These are phyloP conservation scores for Cnidoscolus chayamansa DNA, from an alignment of 441 rosid species.

Conservation along the genomic window DNA sequence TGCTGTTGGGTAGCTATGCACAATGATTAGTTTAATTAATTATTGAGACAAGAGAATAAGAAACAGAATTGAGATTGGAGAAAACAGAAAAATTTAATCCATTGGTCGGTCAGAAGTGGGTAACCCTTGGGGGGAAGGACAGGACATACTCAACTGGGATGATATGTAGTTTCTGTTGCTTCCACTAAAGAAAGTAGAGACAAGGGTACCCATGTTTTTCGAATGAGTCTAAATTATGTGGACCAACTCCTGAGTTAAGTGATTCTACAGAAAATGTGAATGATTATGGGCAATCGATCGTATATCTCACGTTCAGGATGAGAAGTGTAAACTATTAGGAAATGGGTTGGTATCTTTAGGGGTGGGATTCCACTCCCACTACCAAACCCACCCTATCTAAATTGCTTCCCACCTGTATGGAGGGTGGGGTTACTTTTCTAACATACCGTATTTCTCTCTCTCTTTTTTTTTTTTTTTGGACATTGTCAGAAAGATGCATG, in stretches of 20 bases:
- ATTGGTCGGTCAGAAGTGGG: not conserved
- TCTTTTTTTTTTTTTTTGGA: too few relatives aligned
- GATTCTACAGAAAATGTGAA: conserved; percentile 15
- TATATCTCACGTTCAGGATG: not conserved
- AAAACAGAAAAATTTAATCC: not conserved
- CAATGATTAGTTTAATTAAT: too few relatives aligned
- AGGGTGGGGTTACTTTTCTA: conserved; percentile 11
- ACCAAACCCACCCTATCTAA: not conserved
- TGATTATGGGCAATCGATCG: conserved; percentile 4
- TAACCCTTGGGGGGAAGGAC: not conserved
- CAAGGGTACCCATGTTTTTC: not conserved
- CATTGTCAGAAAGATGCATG: too few relatives aligned
- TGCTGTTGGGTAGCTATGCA: too few relatives aligned
- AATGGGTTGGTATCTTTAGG: not conserved
- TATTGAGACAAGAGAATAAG: too few relatives aligned
- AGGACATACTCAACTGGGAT: too few relatives aligned
- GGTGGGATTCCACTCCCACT: conserved; percentile 17
- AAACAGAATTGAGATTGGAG: not conserved
- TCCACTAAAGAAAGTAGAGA: too few relatives aligned
- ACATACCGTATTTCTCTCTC: not conserved
- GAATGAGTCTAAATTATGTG: not conserved
- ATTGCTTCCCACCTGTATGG: conserved; percentile 12
- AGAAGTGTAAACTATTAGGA: conserved; percentile 6
- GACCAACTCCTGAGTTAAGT: not conserved
- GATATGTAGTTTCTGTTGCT: too few relatives aligned